Conservation (phyloP, 768 basidiomycete genomes). For the Lactarius indigo region DNA sequence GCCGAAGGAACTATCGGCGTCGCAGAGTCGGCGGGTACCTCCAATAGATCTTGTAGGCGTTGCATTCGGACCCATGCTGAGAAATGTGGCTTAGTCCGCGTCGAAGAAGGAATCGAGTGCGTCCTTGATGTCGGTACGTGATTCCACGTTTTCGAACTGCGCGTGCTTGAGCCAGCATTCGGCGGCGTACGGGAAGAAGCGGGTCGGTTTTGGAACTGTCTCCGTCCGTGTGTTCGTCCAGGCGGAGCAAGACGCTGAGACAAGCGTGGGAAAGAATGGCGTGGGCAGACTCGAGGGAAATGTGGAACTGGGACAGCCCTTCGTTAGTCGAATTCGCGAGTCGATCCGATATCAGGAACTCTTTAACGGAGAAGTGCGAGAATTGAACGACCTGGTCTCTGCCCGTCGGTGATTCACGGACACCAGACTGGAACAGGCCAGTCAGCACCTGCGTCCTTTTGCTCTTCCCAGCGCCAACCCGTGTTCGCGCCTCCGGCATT, state of each 20-base stretch:
- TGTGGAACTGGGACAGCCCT: background rate
- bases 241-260: background rate
- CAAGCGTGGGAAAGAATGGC: background rate
- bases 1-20: background rate
- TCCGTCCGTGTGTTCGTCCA: background rate
- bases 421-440: background rate
- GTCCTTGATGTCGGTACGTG: background rate
- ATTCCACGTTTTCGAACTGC: background rate
- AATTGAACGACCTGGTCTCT: background rate
- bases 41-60: background rate
- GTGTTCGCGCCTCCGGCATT: background rate
- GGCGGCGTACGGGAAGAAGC: background rate
- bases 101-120: background rate
- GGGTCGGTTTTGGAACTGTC: background rate
- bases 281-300: background rate
- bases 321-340: background rate
- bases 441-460: background rate
- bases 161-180: background rate
- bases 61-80: background rate
- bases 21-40: background rate
- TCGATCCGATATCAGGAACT: background rate
- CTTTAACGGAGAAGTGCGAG: background rate
- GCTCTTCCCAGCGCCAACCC: background rate
- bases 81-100: background rate
- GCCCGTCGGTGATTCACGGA: background rate